phyloP scores from a whole-genome alignment of 768 basidiomycete species.

The Pholiota molesta region DNA sequence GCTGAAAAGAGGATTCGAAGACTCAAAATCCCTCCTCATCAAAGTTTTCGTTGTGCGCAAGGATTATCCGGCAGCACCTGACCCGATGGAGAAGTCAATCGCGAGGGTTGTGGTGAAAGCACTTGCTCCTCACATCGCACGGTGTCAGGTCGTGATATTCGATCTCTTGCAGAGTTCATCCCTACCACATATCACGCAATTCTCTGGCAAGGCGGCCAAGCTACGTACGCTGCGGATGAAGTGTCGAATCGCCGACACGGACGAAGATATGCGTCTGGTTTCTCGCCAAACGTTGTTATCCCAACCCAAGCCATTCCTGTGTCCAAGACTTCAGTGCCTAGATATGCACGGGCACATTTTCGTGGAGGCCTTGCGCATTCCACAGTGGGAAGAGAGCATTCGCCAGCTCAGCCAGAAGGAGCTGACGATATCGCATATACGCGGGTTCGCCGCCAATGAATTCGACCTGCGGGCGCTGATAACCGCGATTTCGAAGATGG shows the following conservation, averaged over 20 bases:
- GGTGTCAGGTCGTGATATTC: conserved; percentile 20
- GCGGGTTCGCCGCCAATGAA: neutral
- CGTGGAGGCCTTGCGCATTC: conserved; percentile 10
- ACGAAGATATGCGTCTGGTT: neutral
- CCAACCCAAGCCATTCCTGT: conserved; percentile 8
- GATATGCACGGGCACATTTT: conserved; percentile 19
- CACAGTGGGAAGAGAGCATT: conserved; percentile 16
- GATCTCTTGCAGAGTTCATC: conserved; percentile 20
- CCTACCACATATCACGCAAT: conserved; percentile 15
- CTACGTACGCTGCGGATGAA: conserved; percentile 16
- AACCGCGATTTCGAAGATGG: conserved; percentile 6
- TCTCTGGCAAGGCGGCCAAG: conserved; percentile 12
- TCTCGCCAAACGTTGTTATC: neutral
- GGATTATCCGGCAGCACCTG: conserved; percentile 6
- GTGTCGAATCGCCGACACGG: conserved; percentile 4
- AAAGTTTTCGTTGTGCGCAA: conserved; percentile 17
- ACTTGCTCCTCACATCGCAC: conserved; percentile 11
- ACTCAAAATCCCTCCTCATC: conserved; percentile 11
- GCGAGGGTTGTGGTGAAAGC: conserved; percentile 7
- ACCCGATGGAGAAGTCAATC: conserved; percentile 9
- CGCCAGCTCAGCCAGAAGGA: conserved; percentile 12
- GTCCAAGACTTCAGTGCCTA: conserved; percentile 15
- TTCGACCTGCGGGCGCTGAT: conserved; percentile 16
- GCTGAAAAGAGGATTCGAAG: conserved; percentile 4
- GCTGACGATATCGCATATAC: conserved; percentile 15